These are phyloP conservation scores for Termitomyces sp. DNA, from an alignment of 768 basidiomycete genomes.

Conservation along the genomic window DNA sequence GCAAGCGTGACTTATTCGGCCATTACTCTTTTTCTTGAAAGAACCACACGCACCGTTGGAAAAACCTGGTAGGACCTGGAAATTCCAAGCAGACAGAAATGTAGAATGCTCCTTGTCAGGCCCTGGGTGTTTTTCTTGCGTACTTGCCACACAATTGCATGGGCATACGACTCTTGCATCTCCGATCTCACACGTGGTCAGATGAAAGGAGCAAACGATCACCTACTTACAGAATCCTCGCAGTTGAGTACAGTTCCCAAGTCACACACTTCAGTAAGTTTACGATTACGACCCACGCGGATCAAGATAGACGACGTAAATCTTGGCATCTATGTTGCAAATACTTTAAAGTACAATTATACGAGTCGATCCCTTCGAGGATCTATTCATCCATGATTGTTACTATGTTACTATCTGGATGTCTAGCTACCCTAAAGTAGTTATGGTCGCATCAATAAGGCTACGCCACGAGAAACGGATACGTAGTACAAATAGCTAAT, in stretches of 20 bases:
- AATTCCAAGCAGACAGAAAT: slow-evolving; percentile 38
- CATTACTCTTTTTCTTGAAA: slow-evolving; percentile 37
- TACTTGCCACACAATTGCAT: slow-evolving; percentile 50
- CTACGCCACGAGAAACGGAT: too few species aligned
- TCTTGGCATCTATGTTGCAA: background rate
- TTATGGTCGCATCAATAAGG: too few species aligned
- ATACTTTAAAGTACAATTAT: too few species aligned
- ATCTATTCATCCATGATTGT: too few species aligned
- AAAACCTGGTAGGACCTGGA: slow-evolving; percentile 43
- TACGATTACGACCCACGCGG: background rate
- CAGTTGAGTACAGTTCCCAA: background rate
- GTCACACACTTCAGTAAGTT: too few species aligned
- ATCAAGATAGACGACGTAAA: background rate
- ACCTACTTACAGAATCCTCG: too few species aligned
- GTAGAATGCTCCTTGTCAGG: slow-evolving; percentile 41
- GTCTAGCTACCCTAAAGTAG: too few species aligned
- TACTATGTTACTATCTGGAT: too few species aligned
- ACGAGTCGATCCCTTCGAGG: too few species aligned
- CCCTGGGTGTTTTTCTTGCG: background rate
- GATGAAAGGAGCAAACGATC: slow-evolving; percentile 27
- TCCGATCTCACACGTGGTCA: slow-evolving; percentile 45
- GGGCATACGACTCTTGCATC: slow-evolving; percentile 53
- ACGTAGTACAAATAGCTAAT: too few species aligned
- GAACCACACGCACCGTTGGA: slow-evolving; percentile 42
- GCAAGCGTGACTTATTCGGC: slow-evolving; percentile 43